Percentiles rank a stretch among this genome's conserved stretches.
These are phyloP conservation scores for Plasmodium billcollinsi DNA, from an alignment of 169 alveolate genomes.

Conservation along the genomic window DNA sequence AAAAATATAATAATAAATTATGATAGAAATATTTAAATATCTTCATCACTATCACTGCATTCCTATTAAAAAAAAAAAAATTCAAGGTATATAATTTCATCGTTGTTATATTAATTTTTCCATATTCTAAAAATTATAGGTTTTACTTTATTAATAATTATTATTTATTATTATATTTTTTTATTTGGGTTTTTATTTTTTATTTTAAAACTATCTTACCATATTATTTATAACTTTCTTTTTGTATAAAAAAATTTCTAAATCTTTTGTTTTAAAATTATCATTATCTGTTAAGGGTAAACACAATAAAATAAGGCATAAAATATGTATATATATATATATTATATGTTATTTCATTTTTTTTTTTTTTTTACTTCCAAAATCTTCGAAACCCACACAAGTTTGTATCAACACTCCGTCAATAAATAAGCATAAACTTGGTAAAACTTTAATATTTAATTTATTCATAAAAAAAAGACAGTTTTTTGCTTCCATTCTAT, in stretches of 20 bases:
- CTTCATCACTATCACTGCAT: no score
- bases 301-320: not conserved
- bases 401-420: slow-evolving; percentile 59
- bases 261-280: slow-evolving; percentile 59
- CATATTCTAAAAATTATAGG: not conserved
- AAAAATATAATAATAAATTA: no score
- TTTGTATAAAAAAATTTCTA: slow-evolving; percentile 46
- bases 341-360: not conserved
- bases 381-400: slow-evolving; percentile 71
- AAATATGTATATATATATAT: not conserved
- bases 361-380: slow-evolving; percentile 31
- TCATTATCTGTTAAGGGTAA: slow-evolving; percentile 36
- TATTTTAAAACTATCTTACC: slow-evolving; percentile 23
- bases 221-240: slow-evolving; percentile 53
- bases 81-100: no score
- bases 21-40: no score
- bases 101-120: no score
- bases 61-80: no score
- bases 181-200: slow-evolving; percentile 6
- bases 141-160: not conserved
- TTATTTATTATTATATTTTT: slow-evolving; percentile 14
- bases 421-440: slow-evolving; percentile 74
- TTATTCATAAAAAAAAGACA: slow-evolving; percentile 72
- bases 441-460: slow-evolving; percentile 42
- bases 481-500: slow-evolving; percentile 71